phyloP scores from a whole-genome alignment of 352 stramenopile genomes.

The Phytophthora parvispora region DNA sequence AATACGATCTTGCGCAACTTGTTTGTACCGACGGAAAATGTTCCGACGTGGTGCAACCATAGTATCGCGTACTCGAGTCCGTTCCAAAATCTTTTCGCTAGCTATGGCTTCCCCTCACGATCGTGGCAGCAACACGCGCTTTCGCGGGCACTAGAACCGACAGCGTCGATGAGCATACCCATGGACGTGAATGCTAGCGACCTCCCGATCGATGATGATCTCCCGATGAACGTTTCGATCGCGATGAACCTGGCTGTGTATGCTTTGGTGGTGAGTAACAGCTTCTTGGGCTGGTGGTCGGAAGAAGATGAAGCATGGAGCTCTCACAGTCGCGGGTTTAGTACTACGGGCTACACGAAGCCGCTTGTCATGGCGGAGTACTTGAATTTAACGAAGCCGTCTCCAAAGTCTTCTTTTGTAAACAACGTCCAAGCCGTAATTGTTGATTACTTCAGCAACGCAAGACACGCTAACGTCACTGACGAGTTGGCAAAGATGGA shows the following conservation, averaged over 20 bases:
- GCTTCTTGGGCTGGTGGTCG: constrained; percentile 7
- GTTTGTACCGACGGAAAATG: background rate
- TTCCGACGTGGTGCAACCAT: constrained; percentile 11
- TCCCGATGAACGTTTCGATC: constrained; percentile 12
- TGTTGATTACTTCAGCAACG: constrained; percentile 14
- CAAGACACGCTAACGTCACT: constrained; percentile 1
- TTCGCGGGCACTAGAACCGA: background rate
- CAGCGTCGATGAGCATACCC: background rate
- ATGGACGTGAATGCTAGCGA: background rate
- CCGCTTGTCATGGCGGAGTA: constrained; percentile 2
- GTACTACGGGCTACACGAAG: background rate
- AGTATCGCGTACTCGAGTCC: background rate
- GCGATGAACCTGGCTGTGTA: constrained; percentile 13
- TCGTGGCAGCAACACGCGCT: constrained; percentile 10
- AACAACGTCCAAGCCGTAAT: background rate
- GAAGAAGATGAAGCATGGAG: background rate
- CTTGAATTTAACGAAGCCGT: constrained; percentile 5
- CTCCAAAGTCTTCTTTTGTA: background rate
- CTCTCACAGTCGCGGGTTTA: background rate
- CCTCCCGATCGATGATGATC: background rate
- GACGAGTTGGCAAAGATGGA: constrained; percentile 10
- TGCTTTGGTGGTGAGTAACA: constrained; percentile 6
- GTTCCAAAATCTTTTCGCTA: constrained; percentile 3
- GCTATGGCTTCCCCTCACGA: constrained; percentile 5
- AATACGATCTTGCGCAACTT: constrained; percentile 15